phyloP scores from a whole-genome alignment of 2,329 filamentous ascomycete species.

The Alternaria tenuissima region DNA sequence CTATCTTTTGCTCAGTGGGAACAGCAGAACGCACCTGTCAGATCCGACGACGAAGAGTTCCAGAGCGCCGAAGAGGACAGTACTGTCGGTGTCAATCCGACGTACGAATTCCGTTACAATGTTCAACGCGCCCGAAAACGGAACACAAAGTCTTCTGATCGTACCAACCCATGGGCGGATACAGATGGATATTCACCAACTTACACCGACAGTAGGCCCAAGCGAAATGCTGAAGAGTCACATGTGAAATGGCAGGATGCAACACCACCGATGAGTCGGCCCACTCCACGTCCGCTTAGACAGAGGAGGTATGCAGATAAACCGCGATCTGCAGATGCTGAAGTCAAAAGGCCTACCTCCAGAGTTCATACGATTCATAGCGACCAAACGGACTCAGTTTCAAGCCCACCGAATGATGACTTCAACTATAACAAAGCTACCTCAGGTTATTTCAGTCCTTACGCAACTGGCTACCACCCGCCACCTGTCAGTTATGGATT shows the following conservation, averaged over 20 bases:
- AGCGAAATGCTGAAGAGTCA: background rate
- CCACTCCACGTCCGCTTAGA: background rate
- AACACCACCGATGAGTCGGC: background rate
- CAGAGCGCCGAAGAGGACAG: background rate
- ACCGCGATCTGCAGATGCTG: background rate
- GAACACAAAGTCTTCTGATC: background rate
- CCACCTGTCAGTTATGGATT: background rate
- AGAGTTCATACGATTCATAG: background rate
- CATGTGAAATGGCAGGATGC: background rate
- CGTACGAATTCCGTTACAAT: no score
- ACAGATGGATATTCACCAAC: background rate
- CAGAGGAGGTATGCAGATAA: background rate
- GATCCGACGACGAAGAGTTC: constrained; percentile 2
- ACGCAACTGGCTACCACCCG: background rate
- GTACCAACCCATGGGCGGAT: background rate
- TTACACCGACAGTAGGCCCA: background rate
- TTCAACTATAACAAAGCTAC: background rate
- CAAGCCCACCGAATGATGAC: background rate
- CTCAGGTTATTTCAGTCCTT: background rate
- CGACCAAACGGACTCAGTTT: background rate
- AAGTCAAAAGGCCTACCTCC: background rate
- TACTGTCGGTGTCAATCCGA: background rate
- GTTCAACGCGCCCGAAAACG: background rate
- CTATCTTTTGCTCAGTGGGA: constrained; percentile 8
- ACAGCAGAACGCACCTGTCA: background rate